Percentiles rank a stretch among this genome's conserved stretches.
Evolutionary conservation across 2,329 filamentous ascomycete species (phyloP).

Genomic region (Kalmusia sp.): DNA sequence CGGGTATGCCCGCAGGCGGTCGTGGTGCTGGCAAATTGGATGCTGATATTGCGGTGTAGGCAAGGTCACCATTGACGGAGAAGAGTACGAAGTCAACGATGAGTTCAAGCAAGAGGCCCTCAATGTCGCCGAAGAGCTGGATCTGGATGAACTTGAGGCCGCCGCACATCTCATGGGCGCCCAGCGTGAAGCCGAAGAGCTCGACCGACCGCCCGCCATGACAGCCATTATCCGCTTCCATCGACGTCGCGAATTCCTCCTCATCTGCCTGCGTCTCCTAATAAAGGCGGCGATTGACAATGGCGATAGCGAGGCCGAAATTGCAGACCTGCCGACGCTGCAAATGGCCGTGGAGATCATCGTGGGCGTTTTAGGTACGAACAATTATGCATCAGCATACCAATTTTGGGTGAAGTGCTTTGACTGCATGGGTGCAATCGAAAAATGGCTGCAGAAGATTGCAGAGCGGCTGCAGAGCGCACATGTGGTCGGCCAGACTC

Average conservation of each 20-base stretch:
- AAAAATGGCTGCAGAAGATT: conserved; percentile 77
- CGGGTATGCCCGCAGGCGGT: conserved; percentile 22
- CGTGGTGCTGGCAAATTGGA: neutral
- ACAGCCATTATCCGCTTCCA: conserved; percentile 88
- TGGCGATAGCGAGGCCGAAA: conserved; percentile 31
- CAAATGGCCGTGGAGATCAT: conserved; percentile 45
- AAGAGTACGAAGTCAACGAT: conserved; percentile 81
- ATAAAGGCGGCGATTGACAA: conserved; percentile 69
- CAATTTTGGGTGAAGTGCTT: conserved; percentile 78
- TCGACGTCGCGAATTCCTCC: conserved; percentile 79
- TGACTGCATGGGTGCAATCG: conserved; percentile 76
- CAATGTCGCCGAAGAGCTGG: conserved; percentile 83
- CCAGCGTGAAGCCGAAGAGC: conserved; percentile 69
- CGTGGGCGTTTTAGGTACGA: conserved; percentile 62
- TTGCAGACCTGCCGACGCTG: conserved; percentile 30
- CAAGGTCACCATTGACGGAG: conserved; percentile 74
- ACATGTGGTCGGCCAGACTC: conserved; percentile 73
- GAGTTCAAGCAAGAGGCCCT: conserved; percentile 85
- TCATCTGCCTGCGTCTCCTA: conserved; percentile 84
- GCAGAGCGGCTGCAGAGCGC: conserved; percentile 78
- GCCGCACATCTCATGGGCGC: conserved; percentile 78
- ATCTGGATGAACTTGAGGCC: conserved; percentile 88
- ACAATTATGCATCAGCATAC: conserved; percentile 62
- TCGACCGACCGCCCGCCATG: conserved; percentile 77
- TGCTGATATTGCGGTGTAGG: conserved; percentile 58